Percentiles rank a stretch among this genome's conserved stretches.
phyloP scores from a whole-genome alignment of 2,329 filamentous ascomycete genomes.

The Cryphonectria nitschkei region DNA sequence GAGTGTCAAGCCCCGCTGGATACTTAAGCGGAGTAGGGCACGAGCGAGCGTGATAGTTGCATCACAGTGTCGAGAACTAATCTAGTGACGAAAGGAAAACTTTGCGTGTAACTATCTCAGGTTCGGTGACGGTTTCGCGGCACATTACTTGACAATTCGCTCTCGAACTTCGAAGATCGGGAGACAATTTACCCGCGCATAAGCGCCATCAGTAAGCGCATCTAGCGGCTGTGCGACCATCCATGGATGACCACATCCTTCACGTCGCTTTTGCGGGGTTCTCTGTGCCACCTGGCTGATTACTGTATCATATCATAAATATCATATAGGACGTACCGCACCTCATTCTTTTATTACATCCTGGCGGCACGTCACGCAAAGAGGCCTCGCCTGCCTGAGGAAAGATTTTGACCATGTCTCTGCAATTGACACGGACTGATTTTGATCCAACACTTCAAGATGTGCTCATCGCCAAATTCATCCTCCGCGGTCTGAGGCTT shows the following conservation, averaged over 20 bases:
- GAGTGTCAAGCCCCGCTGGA: too few relatives aligned
- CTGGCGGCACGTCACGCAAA: neutral
- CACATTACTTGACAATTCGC: too few relatives aligned
- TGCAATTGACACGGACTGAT: neutral
- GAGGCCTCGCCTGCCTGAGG: neutral
- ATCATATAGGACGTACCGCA: neutral
- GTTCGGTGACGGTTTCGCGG: too few relatives aligned
- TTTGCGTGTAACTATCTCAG: too few relatives aligned
- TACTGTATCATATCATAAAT: neutral
- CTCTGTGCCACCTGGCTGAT: neutral
- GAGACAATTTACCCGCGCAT: too few relatives aligned
- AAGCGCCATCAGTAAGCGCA: too few relatives aligned
- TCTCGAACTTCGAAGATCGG: too few relatives aligned
- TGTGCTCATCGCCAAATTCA: neutral
- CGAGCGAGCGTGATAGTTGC: too few relatives aligned
- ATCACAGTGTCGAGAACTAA: too few relatives aligned
- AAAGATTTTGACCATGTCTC: neutral
- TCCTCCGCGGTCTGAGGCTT: constrained; percentile 3
- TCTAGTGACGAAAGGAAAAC: too few relatives aligned
- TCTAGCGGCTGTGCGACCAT: neutral
- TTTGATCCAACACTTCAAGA: constrained; percentile 13
- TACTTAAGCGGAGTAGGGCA: too few relatives aligned
- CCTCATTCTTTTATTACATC: neutral
- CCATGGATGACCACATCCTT: neutral
- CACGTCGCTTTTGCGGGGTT: neutral